These are phyloP conservation scores for Achlya hypogyna DNA, from an alignment of 352 stramenopile species.

Conservation along the genomic window DNA sequence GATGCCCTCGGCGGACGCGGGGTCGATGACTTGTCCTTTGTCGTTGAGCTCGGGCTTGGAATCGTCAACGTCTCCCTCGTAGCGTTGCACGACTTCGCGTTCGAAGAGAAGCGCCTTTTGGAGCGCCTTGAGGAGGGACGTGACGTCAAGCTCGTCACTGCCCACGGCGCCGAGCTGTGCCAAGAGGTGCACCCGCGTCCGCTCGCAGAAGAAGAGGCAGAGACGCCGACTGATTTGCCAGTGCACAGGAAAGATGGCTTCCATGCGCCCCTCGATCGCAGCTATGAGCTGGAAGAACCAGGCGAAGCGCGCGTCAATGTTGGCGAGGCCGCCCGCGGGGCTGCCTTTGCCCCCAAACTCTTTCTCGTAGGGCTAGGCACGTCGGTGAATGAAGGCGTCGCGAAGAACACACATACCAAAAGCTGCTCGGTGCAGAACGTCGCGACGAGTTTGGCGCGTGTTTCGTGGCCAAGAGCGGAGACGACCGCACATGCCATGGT, in stretches of 20 bases:
- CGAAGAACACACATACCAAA: neutral
- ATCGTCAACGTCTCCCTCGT: slow-evolving; percentile 42
- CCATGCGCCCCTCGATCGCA: slow-evolving; percentile 77
- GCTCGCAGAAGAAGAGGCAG: slow-evolving; percentile 88
- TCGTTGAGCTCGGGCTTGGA: slow-evolving; percentile 55
- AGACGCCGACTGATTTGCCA: slow-evolving; percentile 94
- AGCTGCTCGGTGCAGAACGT: slow-evolving; percentile 67
- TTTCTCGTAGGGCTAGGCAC: slow-evolving; percentile 38
- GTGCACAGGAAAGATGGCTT: slow-evolving; percentile 90
- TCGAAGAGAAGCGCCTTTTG: slow-evolving; percentile 76
- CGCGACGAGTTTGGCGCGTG: slow-evolving; percentile 56
- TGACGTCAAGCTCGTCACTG: slow-evolving; percentile 70
- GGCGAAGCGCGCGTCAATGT: slow-evolving; percentile 59
- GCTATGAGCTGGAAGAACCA: slow-evolving; percentile 74
- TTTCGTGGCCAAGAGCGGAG: slow-evolving; percentile 56
- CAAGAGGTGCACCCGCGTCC: slow-evolving; percentile 66
- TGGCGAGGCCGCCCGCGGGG: slow-evolving; percentile 40
- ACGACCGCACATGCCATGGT: slow-evolving; percentile 55
- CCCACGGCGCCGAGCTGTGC: slow-evolving; percentile 51
- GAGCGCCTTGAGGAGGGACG: slow-evolving; percentile 51
- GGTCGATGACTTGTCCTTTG: slow-evolving; percentile 61
- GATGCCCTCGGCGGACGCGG: slow-evolving; percentile 59
- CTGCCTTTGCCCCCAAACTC: slow-evolving; percentile 42
- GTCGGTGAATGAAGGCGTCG: no score
- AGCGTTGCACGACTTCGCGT: slow-evolving; percentile 53